Base-by-base conservation (phyloP, 2,329 filamentous ascomycete species). In the Tolypocladium capitatum region DNA sequence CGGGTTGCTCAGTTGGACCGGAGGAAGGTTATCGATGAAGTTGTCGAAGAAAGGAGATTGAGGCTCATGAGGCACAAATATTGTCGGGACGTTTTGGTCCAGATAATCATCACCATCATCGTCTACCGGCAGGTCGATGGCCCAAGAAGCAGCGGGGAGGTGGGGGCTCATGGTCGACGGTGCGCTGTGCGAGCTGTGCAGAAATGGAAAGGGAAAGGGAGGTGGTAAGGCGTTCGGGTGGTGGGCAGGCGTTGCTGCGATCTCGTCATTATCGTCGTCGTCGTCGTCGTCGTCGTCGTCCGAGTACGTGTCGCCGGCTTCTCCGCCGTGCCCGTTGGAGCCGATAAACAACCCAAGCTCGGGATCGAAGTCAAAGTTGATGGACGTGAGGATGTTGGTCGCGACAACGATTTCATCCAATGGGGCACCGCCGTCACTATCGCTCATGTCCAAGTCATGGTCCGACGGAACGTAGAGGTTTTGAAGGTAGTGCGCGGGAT, bases 371-470 rank as follows among this genome's bases (percentile, higher is more conserved):
- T 43, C 43, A 16, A 47, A 38, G 32, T 52, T 49, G 8, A 41
- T 32, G 28, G 36, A 41, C 2, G 36, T 41, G 35, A 28, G 24
- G 9, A 47, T 31, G 13, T 18, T 30, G 38, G 38, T 42, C 14
- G 42, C 35, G 30, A 40, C 10, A 20, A 43, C 2, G 27, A 43
- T 36, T 27, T 45, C 47, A 40, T 58, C 48, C 11, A 63, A 47
- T 32, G 59, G 54, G 45, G 54, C 61, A 41, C 63, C 62, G 28
- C 61, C 60, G 46, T 66, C 62, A 47, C 56, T 59, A 21, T 66
- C 64, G 55, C 59, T 63, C 61, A 67, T 61, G 33, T 59, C 59
- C 32, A 60, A 48, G 34, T 65, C 62, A 52, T 61, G 52, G 31
- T 60, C 57, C 30, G 46, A 44, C 16, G 47, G 31, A 16, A 43